phyloP scores from a whole-genome alignment of 805 yeast genomes.

The Yarrowia osloensis region DNA sequence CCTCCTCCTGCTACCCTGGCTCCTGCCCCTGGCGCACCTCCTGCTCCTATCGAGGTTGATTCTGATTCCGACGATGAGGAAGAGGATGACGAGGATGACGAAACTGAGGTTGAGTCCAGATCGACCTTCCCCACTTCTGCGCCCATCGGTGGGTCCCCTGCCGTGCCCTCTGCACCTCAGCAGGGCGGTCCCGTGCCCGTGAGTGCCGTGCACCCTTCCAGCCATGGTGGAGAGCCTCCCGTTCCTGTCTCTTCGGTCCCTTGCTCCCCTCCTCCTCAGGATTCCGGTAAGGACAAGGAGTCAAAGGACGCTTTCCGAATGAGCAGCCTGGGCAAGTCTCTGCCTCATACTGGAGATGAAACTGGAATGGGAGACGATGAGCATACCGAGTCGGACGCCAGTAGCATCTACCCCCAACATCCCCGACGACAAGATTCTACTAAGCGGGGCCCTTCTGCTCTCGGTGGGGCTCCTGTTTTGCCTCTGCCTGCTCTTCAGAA shows the following conservation, averaged over 20 bases:
- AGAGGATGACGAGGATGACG: conserved; percentile 1
- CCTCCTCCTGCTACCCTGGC: conserved; percentile 7
- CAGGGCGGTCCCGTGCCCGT: neutral
- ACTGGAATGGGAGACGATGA: conserved; percentile 40
- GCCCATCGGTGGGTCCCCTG: neutral
- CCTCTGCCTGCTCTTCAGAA: conserved; percentile 34
- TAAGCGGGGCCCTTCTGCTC: conserved; percentile 32
- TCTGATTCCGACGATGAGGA: neutral
- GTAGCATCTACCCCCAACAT: conserved; percentile 30
- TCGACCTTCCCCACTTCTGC: conserved; percentile 9
- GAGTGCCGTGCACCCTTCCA: neutral
- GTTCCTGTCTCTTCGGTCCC: conserved; percentile 25
- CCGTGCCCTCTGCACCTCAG: neutral
- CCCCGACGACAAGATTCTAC: conserved; percentile 33
- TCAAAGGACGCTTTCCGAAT: conserved; percentile 17
- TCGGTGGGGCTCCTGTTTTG: conserved; percentile 20
- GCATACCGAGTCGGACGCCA: conserved; percentile 38
- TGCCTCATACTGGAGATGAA: conserved; percentile 25
- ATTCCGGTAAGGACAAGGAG: conserved; percentile 3
- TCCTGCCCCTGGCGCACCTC: neutral
- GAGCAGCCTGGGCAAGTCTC: conserved; percentile 24
- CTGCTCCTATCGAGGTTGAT: conserved; percentile 19
- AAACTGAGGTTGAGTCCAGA: conserved; percentile 29
- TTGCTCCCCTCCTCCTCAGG: conserved; percentile 22
- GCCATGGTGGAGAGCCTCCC: conserved; percentile 17